Base-by-base conservation (phyloP, 2,329 filamentous ascomycete species). In the Stenocarpella maydis region DNA sequence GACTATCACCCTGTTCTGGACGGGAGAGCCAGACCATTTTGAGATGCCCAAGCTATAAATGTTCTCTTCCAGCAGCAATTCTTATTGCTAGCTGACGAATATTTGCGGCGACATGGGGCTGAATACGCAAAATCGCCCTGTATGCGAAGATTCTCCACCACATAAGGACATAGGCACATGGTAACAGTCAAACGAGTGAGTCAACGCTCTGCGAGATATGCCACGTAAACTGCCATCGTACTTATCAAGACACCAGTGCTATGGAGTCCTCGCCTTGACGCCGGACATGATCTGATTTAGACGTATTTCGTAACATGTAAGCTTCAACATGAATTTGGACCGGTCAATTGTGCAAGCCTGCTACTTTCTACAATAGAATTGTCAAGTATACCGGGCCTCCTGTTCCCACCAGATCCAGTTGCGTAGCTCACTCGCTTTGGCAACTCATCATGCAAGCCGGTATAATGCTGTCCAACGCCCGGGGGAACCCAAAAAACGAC, bases 51-150 rank as follows among this genome's bases (percentile, higher is more conserved):
- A 19, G 19, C 34, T 17, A 26, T 19, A 55, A n/a, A 50, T 28
- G 24, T 24, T 55, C 2, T 55, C n/a, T 15, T 45, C 19, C 8
- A 31, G 8, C 15, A 26, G 54, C 54, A 19, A 21, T 28, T 31
- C 24, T 60, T 41, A n/a, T 14, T 21, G 53, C 9, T 55, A n/a
- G 37, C 54, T 60, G 45, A 60, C n/a, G 28, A 60, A 28, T 60
- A 60, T 26, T 8, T 4, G 24, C 8, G 24, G 24, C 24, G 9
- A 41, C 9, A 37, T 31, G 10, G 21, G 21, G 3, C n/a, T 24
- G 54, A 60, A 60, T 43, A 45, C 54, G 54, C 24, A 45, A 43
- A 60, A 60, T 26, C 39, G 24, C 4, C 1, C 24, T 45, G 54
- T 60, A 31, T 21, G 45, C 39, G 54, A 41, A 60, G 26, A 60